Evolutionary conservation across 2,329 filamentous ascomycete species (phyloP), one percentile per base, ranked within the genome.

Genomic region (Verticillium longisporum): DNA sequence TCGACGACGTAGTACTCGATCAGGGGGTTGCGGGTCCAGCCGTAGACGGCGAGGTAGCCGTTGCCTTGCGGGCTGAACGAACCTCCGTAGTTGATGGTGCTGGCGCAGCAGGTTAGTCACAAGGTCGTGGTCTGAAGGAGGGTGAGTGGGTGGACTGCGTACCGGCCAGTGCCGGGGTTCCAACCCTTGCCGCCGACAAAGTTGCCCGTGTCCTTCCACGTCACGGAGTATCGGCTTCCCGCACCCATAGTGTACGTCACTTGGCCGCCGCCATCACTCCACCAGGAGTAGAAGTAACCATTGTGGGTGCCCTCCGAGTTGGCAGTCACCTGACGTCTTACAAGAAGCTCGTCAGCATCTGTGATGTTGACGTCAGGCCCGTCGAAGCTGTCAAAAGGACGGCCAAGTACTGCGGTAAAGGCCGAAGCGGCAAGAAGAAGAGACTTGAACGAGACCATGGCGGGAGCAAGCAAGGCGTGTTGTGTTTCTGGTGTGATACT

Each of bases 261-360:
- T 53, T 73, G 68, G 41, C 74, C 77, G n/a, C 71, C 74, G 34
- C 80, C 79, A 62, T 86, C 83, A 60, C 79, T 83, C 82, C 82
- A 87, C 75, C 78, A 86, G 9, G 80, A 83, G 72, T 83, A 87
- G 75, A 81, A 87, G 74, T 78, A 87, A 60, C 83, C 83, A 67
- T 83, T 80, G 73, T 81, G 74, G 6, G 75, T 81, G 57, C 83
- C 83, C 3, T 78, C 81, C 14, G 73, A 71, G 64, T 76, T 80
- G 59, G 75, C 69, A 33, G 81, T 81, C 5, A 36, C 75, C 73
- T 62, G 73, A 67, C 66, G 71, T 68, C 62, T 66, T 64, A 63
- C 66, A 68, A 67, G 62, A 64, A 59, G 34, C 18, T 58, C 71
- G 53, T 71, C 70, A 60, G 77, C 68, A 1, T 53, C 45, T 9